These are phyloP conservation scores for Blastocystis sp. DNA, from an alignment of 352 stramenopile genomes.

Conservation along the genomic window DNA sequence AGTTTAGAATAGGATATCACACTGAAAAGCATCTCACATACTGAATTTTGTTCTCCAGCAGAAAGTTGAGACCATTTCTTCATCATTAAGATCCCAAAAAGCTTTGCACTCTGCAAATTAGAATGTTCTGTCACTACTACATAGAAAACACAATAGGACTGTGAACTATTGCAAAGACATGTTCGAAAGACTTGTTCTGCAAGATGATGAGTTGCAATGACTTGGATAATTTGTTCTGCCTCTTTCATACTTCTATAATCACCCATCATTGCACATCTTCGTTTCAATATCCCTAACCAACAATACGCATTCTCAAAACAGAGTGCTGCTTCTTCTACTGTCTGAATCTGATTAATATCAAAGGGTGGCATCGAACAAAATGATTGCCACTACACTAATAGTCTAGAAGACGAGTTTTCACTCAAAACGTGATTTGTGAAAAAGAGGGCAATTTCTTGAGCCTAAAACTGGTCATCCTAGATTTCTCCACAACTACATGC, in stretches of 20 bases:
- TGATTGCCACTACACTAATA: background rate
- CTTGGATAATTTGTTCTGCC: constrained; percentile 35
- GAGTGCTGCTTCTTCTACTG: constrained; percentile 19
- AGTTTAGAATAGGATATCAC: constrained; percentile 16
- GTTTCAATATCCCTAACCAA: background rate
- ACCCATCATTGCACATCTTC: constrained; percentile 43
- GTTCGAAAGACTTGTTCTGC: constrained; percentile 4
- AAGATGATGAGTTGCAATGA: background rate
- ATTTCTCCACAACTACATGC: too few species aligned
- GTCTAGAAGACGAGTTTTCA: background rate
- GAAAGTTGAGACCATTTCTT: constrained; percentile 14
- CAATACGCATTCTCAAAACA: constrained; percentile 29
- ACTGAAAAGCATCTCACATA: constrained; percentile 43
- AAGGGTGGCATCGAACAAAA: background rate
- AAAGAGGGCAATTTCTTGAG: too few species aligned
- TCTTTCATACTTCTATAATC: constrained; percentile 21
- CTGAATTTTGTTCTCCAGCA: background rate
- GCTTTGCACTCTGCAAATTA: constrained; percentile 34
- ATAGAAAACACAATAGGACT: constrained; percentile 63
- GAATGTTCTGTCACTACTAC: background rate
- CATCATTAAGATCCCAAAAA: constrained; percentile 37
- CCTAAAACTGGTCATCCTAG: too few species aligned
- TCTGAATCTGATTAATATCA: constrained; percentile 34
- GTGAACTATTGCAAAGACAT: constrained; percentile 16
- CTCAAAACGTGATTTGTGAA: too few species aligned